These are phyloP conservation scores for Sclerotinia minor DNA, from an alignment of 2,329 filamentous ascomycete species.

Conservation along the genomic window DNA sequence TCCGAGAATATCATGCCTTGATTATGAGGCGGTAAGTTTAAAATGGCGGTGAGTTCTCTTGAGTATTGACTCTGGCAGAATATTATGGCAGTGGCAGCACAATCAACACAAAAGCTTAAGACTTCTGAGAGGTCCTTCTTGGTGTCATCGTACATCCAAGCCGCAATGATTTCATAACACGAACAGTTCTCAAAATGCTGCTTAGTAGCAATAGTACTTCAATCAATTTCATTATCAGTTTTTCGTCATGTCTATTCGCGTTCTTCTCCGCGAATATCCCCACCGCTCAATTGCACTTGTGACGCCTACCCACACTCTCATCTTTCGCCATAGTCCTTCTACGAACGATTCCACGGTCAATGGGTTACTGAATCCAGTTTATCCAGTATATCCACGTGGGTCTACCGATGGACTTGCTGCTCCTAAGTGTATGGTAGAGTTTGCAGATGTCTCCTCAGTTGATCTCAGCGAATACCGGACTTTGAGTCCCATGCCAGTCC, in stretches of 20 bases:
- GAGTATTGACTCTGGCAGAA: background rate
- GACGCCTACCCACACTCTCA: constrained; percentile 74
- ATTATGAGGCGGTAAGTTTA: background rate
- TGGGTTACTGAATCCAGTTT: constrained; percentile 57
- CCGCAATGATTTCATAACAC: constrained; percentile 19
- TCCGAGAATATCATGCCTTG: background rate
- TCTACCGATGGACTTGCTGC: constrained; percentile 34
- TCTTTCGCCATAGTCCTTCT: constrained; percentile 75
- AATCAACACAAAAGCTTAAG: background rate
- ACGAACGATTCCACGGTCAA: constrained; percentile 60
- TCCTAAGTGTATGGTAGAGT: constrained; percentile 78
- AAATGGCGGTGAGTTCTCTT: background rate
- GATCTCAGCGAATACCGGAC: constrained; percentile 76
- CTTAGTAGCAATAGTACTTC: constrained; percentile 19
- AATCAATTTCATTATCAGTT: constrained; percentile 23
- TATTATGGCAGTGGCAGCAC: constrained; percentile 13
- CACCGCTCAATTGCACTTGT: constrained; percentile 85
- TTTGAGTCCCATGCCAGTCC: constrained; percentile 70
- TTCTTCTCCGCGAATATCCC: constrained; percentile 72
- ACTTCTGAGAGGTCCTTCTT: constrained; percentile 10
- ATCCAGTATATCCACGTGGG: constrained; percentile 48
- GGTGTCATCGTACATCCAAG: constrained; percentile 13
- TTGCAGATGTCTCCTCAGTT: constrained; percentile 62
- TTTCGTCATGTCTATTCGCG: constrained; percentile 41
- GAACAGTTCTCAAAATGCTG: constrained; percentile 24